These are phyloP conservation scores for Dysphania ambrosioides DNA, from an alignment of 148 eudicot species.

Conservation along the genomic window DNA sequence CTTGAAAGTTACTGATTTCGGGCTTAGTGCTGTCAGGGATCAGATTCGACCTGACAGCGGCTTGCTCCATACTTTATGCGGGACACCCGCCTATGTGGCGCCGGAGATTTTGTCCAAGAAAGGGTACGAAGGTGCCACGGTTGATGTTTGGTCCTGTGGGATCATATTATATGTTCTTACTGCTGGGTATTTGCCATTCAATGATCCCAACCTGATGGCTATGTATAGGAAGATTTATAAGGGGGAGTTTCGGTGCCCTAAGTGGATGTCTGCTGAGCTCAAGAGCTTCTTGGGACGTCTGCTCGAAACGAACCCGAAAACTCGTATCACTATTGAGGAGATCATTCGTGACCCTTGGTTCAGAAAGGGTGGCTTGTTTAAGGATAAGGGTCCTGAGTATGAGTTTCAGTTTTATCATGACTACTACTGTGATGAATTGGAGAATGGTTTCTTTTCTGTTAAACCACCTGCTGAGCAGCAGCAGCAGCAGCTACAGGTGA, in stretches of 20 bases:
- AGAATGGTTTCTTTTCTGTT: neutral
- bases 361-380: slow-evolving; percentile 27
- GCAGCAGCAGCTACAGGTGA: neutral
- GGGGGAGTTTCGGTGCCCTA: slow-evolving; percentile 66
- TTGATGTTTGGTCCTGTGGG: slow-evolving; percentile 83
- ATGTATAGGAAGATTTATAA: slow-evolving; percentile 72
- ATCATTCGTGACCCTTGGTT: slow-evolving; percentile 67
- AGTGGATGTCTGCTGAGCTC: slow-evolving; percentile 61
- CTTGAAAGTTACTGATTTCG: slow-evolving; percentile 71
- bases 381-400: slow-evolving; percentile 22
- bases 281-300: slow-evolving; percentile 47
- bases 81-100: slow-evolving; percentile 92
- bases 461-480: neutral
- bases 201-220: slow-evolving; percentile 66
- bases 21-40: slow-evolving; percentile 54
- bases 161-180: slow-evolving; percentile 57
- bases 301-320: slow-evolving; percentile 52
- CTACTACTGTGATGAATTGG: neutral
- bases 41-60: slow-evolving; percentile 47
- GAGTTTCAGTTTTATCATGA: slow-evolving; percentile 29
- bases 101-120: slow-evolving; percentile 67
- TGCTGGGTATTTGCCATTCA: slow-evolving; percentile 72
- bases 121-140: slow-evolving; percentile 70
- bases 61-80: slow-evolving; percentile 69
- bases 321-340: slow-evolving; percentile 55